Percentiles rank a stretch among this genome's conserved stretches.
phyloP scores from a whole-genome alignment of 1,284 basidiomycete genomes.

The Moesziomyces aphidis region DNA sequence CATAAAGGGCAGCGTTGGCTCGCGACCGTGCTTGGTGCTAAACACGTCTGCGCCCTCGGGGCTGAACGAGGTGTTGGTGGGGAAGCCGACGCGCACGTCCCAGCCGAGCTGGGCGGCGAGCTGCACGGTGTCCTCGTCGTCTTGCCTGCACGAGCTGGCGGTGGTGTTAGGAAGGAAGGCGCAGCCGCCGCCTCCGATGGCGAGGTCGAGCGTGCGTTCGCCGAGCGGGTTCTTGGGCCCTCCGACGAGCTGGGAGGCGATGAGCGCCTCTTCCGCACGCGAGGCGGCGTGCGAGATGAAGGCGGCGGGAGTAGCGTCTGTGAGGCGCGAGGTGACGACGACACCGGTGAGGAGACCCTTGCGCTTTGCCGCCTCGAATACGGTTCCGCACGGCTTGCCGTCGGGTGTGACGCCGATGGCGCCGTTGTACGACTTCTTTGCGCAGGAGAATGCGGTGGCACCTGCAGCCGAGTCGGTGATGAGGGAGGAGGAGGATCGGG shows the following conservation, averaged over 20 bases:
- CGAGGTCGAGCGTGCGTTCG: constrained; percentile 62
- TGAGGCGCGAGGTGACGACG: constrained; percentile 65
- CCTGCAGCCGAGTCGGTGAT: constrained; percentile 69
- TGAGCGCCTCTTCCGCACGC: constrained; percentile 45
- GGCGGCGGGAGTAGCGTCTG: constrained; percentile 66
- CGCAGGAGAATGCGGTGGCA: constrained; percentile 68
- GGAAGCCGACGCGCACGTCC: constrained; percentile 48
- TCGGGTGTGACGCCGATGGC: constrained; percentile 65
- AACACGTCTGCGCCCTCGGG: constrained; percentile 4
- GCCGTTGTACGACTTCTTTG: constrained; percentile 68
- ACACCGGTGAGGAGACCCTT: constrained; percentile 67
- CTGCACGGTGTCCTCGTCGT: constrained; percentile 63
- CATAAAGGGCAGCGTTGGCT: constrained; percentile 49
- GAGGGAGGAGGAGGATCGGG: constrained; percentile 64
- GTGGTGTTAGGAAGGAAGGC: constrained; percentile 66
- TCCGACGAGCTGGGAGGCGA: constrained; percentile 47
- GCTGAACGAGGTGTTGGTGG: constrained; percentile 20
- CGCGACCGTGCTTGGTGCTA: constrained; percentile 7
- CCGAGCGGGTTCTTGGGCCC: constrained; percentile 39
- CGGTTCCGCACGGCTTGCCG: constrained; percentile 64
- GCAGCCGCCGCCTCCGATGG: constrained; percentile 68
- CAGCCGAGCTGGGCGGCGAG: constrained; percentile 51
- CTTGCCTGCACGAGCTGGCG: constrained; percentile 60
- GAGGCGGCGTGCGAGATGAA: constrained; percentile 68
- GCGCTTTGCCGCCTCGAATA: constrained; percentile 68